Percentiles rank a stretch among this genome's conserved stretches.
Conservation (phyloP, 352 stramenopile species). For the Pythium utonaiense region DNA sequence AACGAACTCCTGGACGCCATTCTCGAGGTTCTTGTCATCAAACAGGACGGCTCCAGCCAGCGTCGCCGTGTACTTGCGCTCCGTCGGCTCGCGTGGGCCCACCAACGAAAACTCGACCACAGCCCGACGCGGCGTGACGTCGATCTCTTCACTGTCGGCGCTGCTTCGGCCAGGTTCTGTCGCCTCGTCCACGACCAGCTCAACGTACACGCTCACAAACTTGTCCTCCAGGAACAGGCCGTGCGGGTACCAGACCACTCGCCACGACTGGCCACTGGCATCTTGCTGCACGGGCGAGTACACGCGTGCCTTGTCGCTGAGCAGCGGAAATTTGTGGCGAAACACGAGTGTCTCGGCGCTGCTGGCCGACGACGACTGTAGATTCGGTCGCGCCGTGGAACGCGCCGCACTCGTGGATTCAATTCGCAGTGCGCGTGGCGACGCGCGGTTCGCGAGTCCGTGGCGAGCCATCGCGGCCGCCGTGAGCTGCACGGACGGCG, state of each 20-base stretch:
- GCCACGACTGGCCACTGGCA: conserved; percentile 40
- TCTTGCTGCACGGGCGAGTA: conserved; percentile 35
- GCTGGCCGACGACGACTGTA: neutral
- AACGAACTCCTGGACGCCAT: conserved; percentile 55
- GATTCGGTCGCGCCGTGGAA: conserved; percentile 6
- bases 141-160: neutral
- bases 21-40: conserved; percentile 42
- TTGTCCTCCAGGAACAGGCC: conserved; percentile 37
- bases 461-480: conserved; percentile 16
- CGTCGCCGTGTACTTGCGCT: conserved; percentile 27
- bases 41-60: conserved; percentile 48
- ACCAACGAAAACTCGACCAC: conserved; percentile 47
- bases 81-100: conserved; percentile 24
- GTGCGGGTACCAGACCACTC: conserved; percentile 61
- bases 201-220: conserved; percentile 57
- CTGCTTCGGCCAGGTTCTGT: neutral
- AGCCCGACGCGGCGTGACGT: conserved; percentile 3
- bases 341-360: conserved; percentile 13
- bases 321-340: conserved; percentile 34
- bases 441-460: conserved; percentile 2
- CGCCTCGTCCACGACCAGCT: conserved; percentile 36
- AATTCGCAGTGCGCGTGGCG: conserved; percentile 13
- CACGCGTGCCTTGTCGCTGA: conserved; percentile 33
- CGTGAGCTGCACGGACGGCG: conserved; percentile 20
- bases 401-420: conserved; percentile 24